Base-by-base conservation (phyloP, 805 yeast genomes). In the Candida andamanensis region DNA sequence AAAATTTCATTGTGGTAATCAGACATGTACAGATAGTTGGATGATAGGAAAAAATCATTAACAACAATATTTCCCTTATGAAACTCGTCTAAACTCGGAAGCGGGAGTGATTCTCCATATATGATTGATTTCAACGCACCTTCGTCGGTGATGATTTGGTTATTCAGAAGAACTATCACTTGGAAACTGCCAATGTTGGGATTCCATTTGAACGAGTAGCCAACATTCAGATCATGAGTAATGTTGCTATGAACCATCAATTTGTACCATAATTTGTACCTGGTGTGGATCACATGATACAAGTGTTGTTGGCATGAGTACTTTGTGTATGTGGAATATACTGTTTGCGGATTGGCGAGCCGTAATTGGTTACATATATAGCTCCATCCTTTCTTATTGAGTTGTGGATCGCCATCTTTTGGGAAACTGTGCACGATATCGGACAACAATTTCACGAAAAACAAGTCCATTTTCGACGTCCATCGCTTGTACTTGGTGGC, bases 231-330 rank as follows among this genome's bases (percentile, higher is more conserved):
- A 7, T 42, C 42, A 24, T 36, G 36, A 21, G 26, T 26, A 30
- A 44, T 45, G 17, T 49, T 48, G 35, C 49, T 54, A 31, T 60
- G 60, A 30, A 52, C 34, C 61, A 59, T 54, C 26, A 60, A 45
- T 11, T 45, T 39, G 31, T 38, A 52, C 67, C 67, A 60, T 26
- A 60, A 54, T 33, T 54, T 56, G 37, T 58, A 60, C 14, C 63
- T 35, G 35, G 49, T 58, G 28, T 60, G 66, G 22, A 52, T 55
- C 12, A 60, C 67, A 31, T 59, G 55, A n/a, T 42, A 29, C 19
- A 60, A 41, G 43, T 60, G 67, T 35, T 60, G 67, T 23, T 53
- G 63, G 32, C 65, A 58, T 7, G 63, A 57, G 30, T 60, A 60
- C 33, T 60, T 60, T 17, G 67, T 60, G 30, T 60, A 60, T 2